Conservation (phyloP, 2,329 filamentous ascomycete genomes). For the Trichoderma lentiforme region DNA sequence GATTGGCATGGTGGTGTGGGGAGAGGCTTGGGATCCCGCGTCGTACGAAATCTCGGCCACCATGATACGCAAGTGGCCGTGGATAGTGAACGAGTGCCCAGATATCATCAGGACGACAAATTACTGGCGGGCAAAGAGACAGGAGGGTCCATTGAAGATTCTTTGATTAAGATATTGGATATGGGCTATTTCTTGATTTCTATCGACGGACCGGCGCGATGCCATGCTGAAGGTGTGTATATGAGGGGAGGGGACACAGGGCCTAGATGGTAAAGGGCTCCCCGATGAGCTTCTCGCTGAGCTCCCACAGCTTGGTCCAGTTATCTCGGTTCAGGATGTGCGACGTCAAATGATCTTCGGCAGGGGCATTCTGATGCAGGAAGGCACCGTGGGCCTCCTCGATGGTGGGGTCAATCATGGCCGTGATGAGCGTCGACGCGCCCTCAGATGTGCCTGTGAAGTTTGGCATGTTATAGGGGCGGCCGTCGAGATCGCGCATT, state of each 20-base stretch:
- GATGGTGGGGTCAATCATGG: conserved; percentile 20
- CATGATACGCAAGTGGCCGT: conserved; percentile 44
- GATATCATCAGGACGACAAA: conserved; percentile 7
- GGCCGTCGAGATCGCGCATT: conserved; percentile 15
- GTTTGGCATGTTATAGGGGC: background rate
- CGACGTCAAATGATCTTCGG: conserved; percentile 15
- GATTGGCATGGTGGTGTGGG: conserved; percentile 43
- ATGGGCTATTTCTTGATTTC: background rate
- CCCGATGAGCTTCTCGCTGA: conserved; percentile 28
- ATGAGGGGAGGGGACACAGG: background rate
- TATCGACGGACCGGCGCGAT: background rate
- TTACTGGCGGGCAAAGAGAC: conserved; percentile 5
- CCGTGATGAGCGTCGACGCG: conserved; percentile 18
- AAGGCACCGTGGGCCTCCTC: conserved; percentile 8
- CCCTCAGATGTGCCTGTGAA: conserved; percentile 38
- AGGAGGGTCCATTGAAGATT: background rate
- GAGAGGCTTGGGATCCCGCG: conserved; percentile 41
- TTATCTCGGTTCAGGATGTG: conserved; percentile 33
- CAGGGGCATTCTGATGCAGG: conserved; percentile 17
- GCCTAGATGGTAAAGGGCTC: background rate
- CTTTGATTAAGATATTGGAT: background rate
- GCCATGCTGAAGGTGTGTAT: background rate
- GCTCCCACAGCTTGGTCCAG: conserved; percentile 39
- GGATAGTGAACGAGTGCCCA: conserved; percentile 30
- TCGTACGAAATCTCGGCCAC: conserved; percentile 46